A percentile compares a stretch with the other conserved stretches of the same genome.
These are phyloP conservation scores for Williopsis jadinii DNA, from an alignment of 1,139 yeast species.

Conservation along the genomic window DNA sequence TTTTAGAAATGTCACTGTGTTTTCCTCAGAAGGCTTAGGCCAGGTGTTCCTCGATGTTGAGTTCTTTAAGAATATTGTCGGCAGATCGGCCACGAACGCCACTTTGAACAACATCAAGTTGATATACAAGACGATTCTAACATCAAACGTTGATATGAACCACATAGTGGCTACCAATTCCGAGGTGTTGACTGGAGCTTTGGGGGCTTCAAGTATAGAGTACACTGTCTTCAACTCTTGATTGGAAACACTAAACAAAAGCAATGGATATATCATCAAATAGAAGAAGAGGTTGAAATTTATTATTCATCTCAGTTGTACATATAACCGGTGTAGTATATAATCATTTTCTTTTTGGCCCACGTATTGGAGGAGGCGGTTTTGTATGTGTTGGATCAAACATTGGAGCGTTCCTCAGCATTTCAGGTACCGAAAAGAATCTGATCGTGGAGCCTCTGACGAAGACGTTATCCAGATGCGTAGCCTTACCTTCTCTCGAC, in stretches of 20 bases:
- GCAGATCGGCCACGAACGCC: conserved; percentile 12
- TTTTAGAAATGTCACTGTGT: conserved; percentile 31
- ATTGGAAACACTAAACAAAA: neutral
- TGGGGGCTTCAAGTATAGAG: conserved; percentile 16
- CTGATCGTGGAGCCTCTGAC: conserved; percentile 89
- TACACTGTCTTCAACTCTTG: conserved; percentile 15
- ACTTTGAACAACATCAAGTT: conserved; percentile 15
- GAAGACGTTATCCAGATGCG: conserved; percentile 79
- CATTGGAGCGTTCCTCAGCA: conserved; percentile 82
- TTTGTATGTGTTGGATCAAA: conserved; percentile 62
- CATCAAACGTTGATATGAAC: conserved; percentile 7
- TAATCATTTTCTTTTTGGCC: conserved; percentile 38
- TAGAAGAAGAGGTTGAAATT: too few relatives aligned
- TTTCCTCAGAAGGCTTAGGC: conserved; percentile 28
- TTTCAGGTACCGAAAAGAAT: conserved; percentile 82
- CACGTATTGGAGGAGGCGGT: conserved; percentile 67
- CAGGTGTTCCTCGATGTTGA: conserved; percentile 33
- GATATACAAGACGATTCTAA: conserved; percentile 14
- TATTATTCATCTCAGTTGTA: too few relatives aligned
- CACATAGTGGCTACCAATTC: conserved; percentile 7
- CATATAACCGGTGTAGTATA: too few relatives aligned
- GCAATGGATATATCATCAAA: too few relatives aligned
- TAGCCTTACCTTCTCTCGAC: conserved; percentile 64
- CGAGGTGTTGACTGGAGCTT: conserved; percentile 11
- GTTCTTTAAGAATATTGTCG: conserved; percentile 27